A percentile compares a stretch with the other conserved stretches of the same genome.
phyloP scores from a whole-genome alignment of 2,329 filamentous ascomycete genomes.

The Stagonosporopsis chrysanthemi region DNA sequence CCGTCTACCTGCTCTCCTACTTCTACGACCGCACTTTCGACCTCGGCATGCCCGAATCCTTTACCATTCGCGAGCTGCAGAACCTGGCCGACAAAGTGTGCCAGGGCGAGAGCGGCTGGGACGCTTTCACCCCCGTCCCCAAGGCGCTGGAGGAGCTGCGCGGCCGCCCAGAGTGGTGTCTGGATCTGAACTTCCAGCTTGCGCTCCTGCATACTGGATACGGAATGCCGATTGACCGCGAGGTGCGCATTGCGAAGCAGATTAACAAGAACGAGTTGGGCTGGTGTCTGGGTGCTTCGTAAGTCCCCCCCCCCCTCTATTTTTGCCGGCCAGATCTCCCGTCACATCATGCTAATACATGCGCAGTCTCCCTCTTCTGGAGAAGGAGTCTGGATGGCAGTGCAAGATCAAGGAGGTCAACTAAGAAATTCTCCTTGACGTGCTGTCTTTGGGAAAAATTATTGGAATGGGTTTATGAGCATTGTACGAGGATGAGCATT shows the following conservation, averaged over 20 bases:
- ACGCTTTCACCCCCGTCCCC: slow-evolving; percentile 77
- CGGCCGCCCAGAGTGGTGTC: slow-evolving; percentile 86
- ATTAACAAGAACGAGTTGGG: slow-evolving; percentile 96
- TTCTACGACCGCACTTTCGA: slow-evolving; percentile 95
- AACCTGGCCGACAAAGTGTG: slow-evolving; percentile 87
- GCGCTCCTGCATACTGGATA: slow-evolving; percentile 93
- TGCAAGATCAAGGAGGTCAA: slow-evolving; percentile 81
- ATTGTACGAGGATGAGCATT: neutral
- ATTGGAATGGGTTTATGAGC: neutral
- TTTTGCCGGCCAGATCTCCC: too few species aligned
- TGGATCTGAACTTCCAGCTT: slow-evolving; percentile 97
- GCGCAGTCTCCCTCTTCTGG: slow-evolving; percentile 79
- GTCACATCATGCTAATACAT: slow-evolving; percentile 48
- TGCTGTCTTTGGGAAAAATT: neutral
- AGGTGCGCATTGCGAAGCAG: slow-evolving; percentile 98
- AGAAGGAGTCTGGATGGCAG: slow-evolving; percentile 84
- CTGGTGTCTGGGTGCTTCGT: slow-evolving; percentile 98
- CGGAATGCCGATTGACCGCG: slow-evolving; percentile 94
- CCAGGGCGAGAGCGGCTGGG: slow-evolving; percentile 78
- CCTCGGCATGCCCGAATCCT: slow-evolving; percentile 97
- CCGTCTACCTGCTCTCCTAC: slow-evolving; percentile 96
- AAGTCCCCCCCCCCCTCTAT: slow-evolving; percentile 47
- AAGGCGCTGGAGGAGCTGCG: slow-evolving; percentile 81
- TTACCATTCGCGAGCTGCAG: slow-evolving; percentile 88
- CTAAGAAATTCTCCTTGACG: slow-evolving; percentile 13